Evolutionary conservation across 75 land plant species (phyloP).

Genomic region (Pseudotsuga menziesii): DNA sequence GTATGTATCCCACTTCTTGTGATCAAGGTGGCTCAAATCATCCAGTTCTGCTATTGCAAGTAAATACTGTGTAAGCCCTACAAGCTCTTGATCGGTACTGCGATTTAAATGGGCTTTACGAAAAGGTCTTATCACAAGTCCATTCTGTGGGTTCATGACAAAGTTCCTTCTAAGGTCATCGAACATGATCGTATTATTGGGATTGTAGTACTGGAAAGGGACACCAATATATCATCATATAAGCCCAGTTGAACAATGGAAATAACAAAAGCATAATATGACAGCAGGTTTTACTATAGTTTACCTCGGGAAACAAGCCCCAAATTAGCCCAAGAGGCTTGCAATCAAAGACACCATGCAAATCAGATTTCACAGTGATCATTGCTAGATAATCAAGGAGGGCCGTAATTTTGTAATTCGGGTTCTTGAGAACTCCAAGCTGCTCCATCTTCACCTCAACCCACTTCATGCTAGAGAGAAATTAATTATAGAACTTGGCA

Average conservation of each 20-base stretch:
- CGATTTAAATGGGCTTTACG: slow-evolving; percentile 86
- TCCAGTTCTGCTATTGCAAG: slow-evolving; percentile 85
- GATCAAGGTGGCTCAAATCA: slow-evolving; percentile 72
- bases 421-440: slow-evolving; percentile 84
- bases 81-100: slow-evolving; percentile 73
- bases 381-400: slow-evolving; percentile 92
- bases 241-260: not conserved
- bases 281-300: not conserved
- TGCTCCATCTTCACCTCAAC: slow-evolving; percentile 98
- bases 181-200: slow-evolving; percentile 92
- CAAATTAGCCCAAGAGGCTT: slow-evolving; percentile 97
- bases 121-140: slow-evolving; percentile 85
- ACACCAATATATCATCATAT: not conserved
- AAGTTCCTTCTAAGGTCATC: slow-evolving; percentile 94
- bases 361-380: slow-evolving; percentile 93
- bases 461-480: slow-evolving; percentile 83
- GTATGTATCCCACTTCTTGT: slow-evolving; percentile 63
- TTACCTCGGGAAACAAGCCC: slow-evolving; percentile 87
- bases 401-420: slow-evolving; percentile 95
- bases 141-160: slow-evolving; percentile 99
- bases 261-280: not conserved
- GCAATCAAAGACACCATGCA: slow-evolving; percentile 86
- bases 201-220: slow-evolving; percentile 71
- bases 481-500: not conserved
- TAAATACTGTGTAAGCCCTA: slow-evolving; percentile 78